Percentiles rank a stretch among this genome's conserved stretches.
Evolutionary conservation across 2,329 filamentous ascomycete species (phyloP).

Genomic region (Pleurostoma richardsiae): DNA sequence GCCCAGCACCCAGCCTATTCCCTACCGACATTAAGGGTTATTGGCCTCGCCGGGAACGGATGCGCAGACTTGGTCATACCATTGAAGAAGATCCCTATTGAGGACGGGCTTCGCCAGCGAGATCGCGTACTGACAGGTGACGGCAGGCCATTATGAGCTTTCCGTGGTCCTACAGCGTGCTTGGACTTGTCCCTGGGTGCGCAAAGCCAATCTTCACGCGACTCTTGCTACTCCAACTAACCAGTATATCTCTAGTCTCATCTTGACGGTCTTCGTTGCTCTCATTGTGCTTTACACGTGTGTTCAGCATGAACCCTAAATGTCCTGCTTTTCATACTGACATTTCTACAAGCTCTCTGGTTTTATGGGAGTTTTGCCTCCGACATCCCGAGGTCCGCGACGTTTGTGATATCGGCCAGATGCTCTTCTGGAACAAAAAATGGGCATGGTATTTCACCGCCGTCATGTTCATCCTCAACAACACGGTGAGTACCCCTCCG

Average conservation of each 20-base stretch:
- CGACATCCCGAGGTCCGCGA: slow-evolving; percentile 87
- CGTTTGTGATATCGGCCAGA: slow-evolving; percentile 93
- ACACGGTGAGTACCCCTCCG: slow-evolving; percentile 45
- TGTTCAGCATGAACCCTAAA: slow-evolving; percentile 32
- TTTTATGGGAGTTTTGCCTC: slow-evolving; percentile 78
- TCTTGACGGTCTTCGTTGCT: slow-evolving; percentile 76
- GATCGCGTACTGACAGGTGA: too few relatives aligned
- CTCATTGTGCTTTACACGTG: slow-evolving; percentile 79
- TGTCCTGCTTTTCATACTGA: slow-evolving; percentile 42
- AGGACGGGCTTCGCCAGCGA: too few relatives aligned
- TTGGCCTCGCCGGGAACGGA: too few relatives aligned
- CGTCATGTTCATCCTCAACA: slow-evolving; percentile 89
- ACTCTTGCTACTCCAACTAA: too few relatives aligned
- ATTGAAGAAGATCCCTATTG: too few relatives aligned
- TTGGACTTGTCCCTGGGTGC: slow-evolving; percentile 77
- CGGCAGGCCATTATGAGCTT: slow-evolving; percentile 82
- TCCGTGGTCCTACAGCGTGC: slow-evolving; percentile 83
- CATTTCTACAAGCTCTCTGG: slow-evolving; percentile 17
- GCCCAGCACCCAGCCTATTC: slow-evolving; percentile 7
- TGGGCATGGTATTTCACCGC: slow-evolving; percentile 68
- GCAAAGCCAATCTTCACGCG: neutral
- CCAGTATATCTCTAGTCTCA: slow-evolving; percentile 40
- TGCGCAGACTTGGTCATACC: too few relatives aligned
- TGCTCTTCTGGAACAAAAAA: slow-evolving; percentile 81
- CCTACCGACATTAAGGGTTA: too few relatives aligned